These are phyloP conservation scores for Aspergillus brunneoviolaceus DNA, from an alignment of 2,329 filamentous ascomycete genomes.

Conservation along the genomic window DNA sequence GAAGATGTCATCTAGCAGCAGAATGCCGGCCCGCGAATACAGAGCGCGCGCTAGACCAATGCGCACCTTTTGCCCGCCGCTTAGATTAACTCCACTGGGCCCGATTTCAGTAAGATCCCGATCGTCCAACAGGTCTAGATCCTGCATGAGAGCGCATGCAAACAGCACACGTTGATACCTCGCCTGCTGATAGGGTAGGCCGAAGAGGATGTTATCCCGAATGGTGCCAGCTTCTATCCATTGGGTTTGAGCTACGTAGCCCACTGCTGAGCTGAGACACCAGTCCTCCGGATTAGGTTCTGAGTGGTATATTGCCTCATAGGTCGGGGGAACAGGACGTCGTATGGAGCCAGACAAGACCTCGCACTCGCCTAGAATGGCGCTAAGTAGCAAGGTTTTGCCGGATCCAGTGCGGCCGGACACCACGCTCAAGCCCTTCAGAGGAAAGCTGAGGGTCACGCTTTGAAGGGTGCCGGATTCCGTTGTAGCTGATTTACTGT, in stretches of 20 bases:
- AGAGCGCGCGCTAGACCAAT: neutral
- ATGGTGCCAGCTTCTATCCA: conserved; percentile 1
- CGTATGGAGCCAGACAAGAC: conserved; percentile 63
- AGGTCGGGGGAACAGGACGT: neutral
- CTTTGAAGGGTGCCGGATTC: neutral
- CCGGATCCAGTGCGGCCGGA: conserved; percentile 76
- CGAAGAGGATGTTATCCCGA: conserved; percentile 1
- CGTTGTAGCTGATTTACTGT: neutral
- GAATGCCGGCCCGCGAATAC: neutral
- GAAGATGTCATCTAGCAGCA: neutral
- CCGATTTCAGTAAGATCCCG: neutral
- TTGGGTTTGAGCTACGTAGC: neutral
- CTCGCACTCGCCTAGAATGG: conserved; percentile 74
- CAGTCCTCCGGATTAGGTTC: neutral
- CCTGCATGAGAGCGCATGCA: neutral
- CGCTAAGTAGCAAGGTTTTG: conserved; percentile 71
- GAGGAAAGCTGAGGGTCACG: conserved; percentile 61
- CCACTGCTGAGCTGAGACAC: neutral
- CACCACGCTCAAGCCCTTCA: conserved; percentile 68
- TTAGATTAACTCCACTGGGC: neutral
- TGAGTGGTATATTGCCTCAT: neutral
- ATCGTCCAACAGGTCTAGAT: neutral
- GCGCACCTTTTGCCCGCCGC: neutral
- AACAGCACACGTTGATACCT: neutral
- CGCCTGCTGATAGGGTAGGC: neutral